A percentile compares a stretch with the other conserved stretches of the same genome.
Evolutionary conservation across 768 basidiomycete genomes (phyloP).

Genomic region (Lactifluus echinatus): DNA sequence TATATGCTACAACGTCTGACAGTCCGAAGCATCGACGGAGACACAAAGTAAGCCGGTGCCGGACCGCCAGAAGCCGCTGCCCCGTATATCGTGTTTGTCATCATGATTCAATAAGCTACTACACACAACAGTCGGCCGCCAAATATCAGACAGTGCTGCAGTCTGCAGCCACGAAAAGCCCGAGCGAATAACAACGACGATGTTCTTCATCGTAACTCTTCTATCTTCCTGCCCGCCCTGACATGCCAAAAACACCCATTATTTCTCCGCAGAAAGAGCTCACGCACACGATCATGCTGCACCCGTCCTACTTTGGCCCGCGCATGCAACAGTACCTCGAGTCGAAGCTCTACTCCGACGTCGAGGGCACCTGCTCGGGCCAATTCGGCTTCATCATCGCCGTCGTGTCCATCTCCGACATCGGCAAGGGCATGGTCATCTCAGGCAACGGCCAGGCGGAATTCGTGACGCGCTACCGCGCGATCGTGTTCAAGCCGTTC

Average conservation of each 20-base stretch:
- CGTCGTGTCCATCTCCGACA: conserved; percentile 82
- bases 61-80: neutral
- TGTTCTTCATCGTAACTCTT: conserved; percentile 19
- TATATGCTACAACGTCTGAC: neutral
- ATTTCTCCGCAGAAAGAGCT: conserved; percentile 71
- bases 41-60: neutral
- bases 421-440: conserved; percentile 87
- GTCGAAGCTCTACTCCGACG: conserved; percentile 89
- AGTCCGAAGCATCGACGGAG: conserved; percentile 10
- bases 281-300: conserved; percentile 93
- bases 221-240: neutral
- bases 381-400: conserved; percentile 93
- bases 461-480: conserved; percentile 89
- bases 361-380: conserved; percentile 95
- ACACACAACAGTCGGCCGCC: no score
- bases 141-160: no score
- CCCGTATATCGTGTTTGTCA: neutral
- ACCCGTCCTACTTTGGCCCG: conserved; percentile 97
- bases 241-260: neutral
- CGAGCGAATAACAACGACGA: neutral
- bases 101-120: no score
- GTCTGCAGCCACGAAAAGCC: no score
- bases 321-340: conserved; percentile 91
- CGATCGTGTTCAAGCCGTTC: conserved; percentile 99
- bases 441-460: conserved; percentile 92